phyloP scores from a whole-genome alignment of 208 protist genomes.

The Trypanosoma rangeli region DNA sequence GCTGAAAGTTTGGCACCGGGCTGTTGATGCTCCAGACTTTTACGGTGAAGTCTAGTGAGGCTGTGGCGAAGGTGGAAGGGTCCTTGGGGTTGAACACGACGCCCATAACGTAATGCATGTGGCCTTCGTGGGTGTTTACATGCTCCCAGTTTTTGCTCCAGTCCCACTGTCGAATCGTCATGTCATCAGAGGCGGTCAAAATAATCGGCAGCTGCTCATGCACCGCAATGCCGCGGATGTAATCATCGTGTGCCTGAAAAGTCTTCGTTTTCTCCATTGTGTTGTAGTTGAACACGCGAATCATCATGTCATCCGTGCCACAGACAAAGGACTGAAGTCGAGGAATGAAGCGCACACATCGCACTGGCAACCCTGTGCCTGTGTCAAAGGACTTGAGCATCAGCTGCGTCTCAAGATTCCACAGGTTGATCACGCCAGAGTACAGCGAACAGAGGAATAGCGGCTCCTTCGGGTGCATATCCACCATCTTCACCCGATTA shows the following conservation, averaged over 20 bases:
- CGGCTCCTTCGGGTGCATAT: slow-evolving; percentile 98
- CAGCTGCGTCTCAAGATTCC: slow-evolving; percentile 97
- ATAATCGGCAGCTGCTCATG: slow-evolving; percentile 97
- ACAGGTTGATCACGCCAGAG: slow-evolving; percentile 95
- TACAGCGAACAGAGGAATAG: slow-evolving; percentile 95
- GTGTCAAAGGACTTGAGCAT: slow-evolving; percentile 98
- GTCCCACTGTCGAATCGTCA: slow-evolving; percentile 98
- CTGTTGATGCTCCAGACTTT: slow-evolving; percentile 96
- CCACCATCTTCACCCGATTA: slow-evolving; percentile 98
- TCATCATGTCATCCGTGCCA: slow-evolving; percentile 94
- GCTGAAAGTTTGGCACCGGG: slow-evolving; percentile 94
- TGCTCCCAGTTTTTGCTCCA: slow-evolving; percentile 96
- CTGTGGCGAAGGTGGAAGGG: slow-evolving; percentile 97
- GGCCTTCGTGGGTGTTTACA: slow-evolving; percentile 95
- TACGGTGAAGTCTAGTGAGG: slow-evolving; percentile 97
- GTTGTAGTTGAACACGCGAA: slow-evolving; percentile 99
- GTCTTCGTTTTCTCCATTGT: slow-evolving; percentile 97
- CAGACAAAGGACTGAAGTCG: slow-evolving; percentile 97
- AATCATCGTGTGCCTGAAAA: slow-evolving; percentile 98
- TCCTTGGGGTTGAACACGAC: slow-evolving; percentile 98
- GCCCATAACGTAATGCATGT: slow-evolving; percentile 98
- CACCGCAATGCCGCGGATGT: slow-evolving; percentile 96
- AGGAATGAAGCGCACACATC: slow-evolving; percentile 96
- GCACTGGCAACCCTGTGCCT: slow-evolving; percentile 88
- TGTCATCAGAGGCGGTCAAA: slow-evolving; percentile 97